Conservation (phyloP, 306 rosid species). For the Mimosa pudica region DNA sequence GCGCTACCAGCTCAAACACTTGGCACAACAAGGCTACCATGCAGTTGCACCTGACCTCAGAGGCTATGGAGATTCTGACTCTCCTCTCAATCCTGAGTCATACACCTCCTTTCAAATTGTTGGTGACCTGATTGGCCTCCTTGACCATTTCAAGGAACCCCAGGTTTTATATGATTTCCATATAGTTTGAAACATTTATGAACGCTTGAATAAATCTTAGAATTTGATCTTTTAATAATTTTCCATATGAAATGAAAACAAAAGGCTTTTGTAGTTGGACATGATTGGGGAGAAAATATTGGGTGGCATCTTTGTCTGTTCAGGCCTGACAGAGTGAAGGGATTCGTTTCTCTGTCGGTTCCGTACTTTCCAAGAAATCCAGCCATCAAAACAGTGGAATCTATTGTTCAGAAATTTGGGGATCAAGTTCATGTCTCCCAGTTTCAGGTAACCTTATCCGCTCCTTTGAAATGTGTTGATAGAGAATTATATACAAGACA, state of each 20-base stretch:
- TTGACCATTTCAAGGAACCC: constrained; percentile 64
- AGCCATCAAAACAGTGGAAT: constrained; percentile 42
- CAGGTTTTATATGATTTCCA: constrained; percentile 40
- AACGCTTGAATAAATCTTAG: not conserved
- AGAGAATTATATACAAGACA: not conserved
- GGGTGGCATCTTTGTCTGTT: constrained; percentile 67
- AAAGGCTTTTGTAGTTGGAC: constrained; percentile 68
- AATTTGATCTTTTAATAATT: not conserved
- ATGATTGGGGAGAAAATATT: constrained; percentile 62
- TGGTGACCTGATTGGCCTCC: constrained; percentile 61
- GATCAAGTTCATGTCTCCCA: constrained; percentile 59
- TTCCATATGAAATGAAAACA: not conserved
- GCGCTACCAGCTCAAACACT: constrained; percentile 58
- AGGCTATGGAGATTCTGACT: constrained; percentile 71
- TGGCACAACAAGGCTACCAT: constrained; percentile 61
- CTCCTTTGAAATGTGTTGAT: not conserved
- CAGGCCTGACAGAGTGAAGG: constrained; percentile 73
- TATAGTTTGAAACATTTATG: not conserved
- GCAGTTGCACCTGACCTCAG: constrained; percentile 77
- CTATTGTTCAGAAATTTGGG: constrained; percentile 43
- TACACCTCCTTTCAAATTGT: constrained; percentile 50
- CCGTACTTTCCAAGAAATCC: constrained; percentile 64
- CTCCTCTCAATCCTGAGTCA: constrained; percentile 55
- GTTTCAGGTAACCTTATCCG: constrained; percentile 59
- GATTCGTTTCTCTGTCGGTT: constrained; percentile 52